A percentile compares a stretch with the other conserved stretches of the same genome.
Conservation (phyloP, 129 eudicot species). For the Centrapalus pauciflorus region DNA sequence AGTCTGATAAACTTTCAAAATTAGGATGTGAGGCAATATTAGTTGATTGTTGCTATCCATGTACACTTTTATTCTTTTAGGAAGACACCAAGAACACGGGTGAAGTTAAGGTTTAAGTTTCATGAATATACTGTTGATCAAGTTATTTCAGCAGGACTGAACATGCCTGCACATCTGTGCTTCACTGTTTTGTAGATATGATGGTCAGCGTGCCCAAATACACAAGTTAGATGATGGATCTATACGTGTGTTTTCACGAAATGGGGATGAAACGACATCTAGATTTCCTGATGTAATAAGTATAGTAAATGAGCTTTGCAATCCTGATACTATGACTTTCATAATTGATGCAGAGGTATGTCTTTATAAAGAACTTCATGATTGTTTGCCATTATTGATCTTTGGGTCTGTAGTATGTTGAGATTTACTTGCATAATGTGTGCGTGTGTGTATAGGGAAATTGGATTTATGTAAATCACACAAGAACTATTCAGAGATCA, state of each 20-base stretch:
- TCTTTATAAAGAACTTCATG: neutral
- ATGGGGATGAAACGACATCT: conserved; percentile 86
- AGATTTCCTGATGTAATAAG: conserved; percentile 81
- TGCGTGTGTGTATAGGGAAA: no score
- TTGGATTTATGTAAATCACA: no score
- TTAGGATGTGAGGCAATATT: no score
- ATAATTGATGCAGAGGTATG: conserved; percentile 92
- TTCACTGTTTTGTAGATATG: conserved; percentile 52
- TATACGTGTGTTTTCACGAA: conserved; percentile 79
- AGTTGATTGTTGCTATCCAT: no score
- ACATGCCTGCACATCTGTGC: neutral
- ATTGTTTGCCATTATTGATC: neutral
- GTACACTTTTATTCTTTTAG: no score
- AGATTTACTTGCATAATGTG: neutral
- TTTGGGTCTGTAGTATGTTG: conserved; percentile 1
- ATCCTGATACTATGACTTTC: conserved; percentile 48
- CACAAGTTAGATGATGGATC: conserved; percentile 80
- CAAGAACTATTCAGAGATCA: no score
- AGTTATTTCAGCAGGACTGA: neutral
- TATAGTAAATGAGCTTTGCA: conserved; percentile 60
- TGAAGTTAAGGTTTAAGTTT: neutral
- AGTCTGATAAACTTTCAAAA: conserved; percentile 1
- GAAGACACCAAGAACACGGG: no score
- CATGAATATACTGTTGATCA: neutral
- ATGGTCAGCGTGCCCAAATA: conserved; percentile 97